Evolutionary conservation across 2,329 filamentous ascomycete species (phyloP).

Genomic region (Trichoderma koningii): DNA sequence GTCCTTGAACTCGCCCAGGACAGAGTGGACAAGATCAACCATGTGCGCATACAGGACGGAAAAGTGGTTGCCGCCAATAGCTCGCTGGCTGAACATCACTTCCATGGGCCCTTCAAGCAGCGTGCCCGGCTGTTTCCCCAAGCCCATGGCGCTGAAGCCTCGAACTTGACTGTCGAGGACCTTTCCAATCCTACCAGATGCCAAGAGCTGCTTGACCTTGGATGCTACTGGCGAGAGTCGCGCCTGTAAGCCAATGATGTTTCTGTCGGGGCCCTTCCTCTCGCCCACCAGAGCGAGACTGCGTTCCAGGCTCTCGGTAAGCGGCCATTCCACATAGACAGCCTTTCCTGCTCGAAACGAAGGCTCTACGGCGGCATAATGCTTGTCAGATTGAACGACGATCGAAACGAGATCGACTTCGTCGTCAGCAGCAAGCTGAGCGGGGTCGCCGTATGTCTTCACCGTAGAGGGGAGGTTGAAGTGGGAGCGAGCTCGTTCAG

Average conservation of each 20-base stretch:
- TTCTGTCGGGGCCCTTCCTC: background rate
- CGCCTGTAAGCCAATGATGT: slow-evolving; percentile 16
- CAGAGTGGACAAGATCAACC: slow-evolving; percentile 18
- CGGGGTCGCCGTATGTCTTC: slow-evolving; percentile 16
- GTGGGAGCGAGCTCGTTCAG: slow-evolving; percentile 10
- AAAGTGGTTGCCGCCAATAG: slow-evolving; percentile 13
- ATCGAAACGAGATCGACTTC: slow-evolving; percentile 19
- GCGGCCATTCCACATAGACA: slow-evolving; percentile 19
- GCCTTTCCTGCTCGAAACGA: slow-evolving; percentile 10
- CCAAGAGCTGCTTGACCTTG: slow-evolving; percentile 6
- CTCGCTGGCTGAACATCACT: slow-evolving; percentile 1
- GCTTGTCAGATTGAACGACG: slow-evolving; percentile 6
- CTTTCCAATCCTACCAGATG: slow-evolving; percentile 8
- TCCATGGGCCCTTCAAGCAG: background rate
- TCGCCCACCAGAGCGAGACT: slow-evolving; percentile 7
- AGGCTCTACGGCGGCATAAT: slow-evolving; percentile 4
- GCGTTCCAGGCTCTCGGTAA: slow-evolving; percentile 14
- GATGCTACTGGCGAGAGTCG: slow-evolving; percentile 8
- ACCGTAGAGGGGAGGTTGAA: slow-evolving; percentile 14
- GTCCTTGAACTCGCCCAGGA: slow-evolving; percentile 9
- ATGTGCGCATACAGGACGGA: slow-evolving; percentile 17
- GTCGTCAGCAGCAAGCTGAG: slow-evolving; percentile 14
- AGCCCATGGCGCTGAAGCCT: background rate
- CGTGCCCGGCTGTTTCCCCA: slow-evolving; percentile 8
- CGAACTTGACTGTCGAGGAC: slow-evolving; percentile 11